Evolutionary conservation across 1,284 basidiomycete species (phyloP), one percentile per base, ranked within the genome.

Genomic region (Thecaphora frezii): DNA sequence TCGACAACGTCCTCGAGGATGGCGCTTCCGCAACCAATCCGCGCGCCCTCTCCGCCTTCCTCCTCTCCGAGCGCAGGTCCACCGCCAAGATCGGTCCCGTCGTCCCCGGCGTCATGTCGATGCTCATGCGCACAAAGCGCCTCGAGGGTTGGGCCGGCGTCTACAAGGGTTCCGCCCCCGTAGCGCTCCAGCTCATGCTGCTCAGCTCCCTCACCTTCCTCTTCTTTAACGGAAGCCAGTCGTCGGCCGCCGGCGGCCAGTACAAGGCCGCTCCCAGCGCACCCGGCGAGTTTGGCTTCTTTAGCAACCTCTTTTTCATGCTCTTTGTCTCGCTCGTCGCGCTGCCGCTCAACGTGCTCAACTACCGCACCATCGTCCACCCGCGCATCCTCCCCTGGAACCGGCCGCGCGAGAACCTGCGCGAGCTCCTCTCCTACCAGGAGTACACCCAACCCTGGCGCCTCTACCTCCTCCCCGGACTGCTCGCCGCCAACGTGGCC

Each of bases 101-200:
- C 25, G 70, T 77, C 30, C 52, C 56, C 5, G 74, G 74, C 43
- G 58, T 78, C 5, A 58, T 69, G 24, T 22, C 62, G 16, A 78
- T 78, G 76, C 55, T 74, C 39, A 19, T 58, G 26, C 54, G 76
- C 16, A 74, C 69, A 9, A 70, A 69, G 37, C 58, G 67, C 1
- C 48, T 78, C 23, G 76, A 78, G 47, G 76, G 76, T 21, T 76
- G 74, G 73, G 44, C 58, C 1, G 76, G 76, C 18, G 58, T 78
- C 39, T 78, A 71, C 57, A 72, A 71, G 50, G 70, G 76, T 13
- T 48, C 66, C n/a, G 48, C 64, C 21, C 66, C 62, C 10, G 62
- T 62, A 13, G 58, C 63, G 8, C 48, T 67, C 13, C 64, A 64
- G 45, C 58, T 64, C 51, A 54, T 70, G 43, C 54, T 53, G 5